Base-by-base conservation (phyloP, 495 filamentous ascomycete genomes). In the Aspergillus indologenus region DNA sequence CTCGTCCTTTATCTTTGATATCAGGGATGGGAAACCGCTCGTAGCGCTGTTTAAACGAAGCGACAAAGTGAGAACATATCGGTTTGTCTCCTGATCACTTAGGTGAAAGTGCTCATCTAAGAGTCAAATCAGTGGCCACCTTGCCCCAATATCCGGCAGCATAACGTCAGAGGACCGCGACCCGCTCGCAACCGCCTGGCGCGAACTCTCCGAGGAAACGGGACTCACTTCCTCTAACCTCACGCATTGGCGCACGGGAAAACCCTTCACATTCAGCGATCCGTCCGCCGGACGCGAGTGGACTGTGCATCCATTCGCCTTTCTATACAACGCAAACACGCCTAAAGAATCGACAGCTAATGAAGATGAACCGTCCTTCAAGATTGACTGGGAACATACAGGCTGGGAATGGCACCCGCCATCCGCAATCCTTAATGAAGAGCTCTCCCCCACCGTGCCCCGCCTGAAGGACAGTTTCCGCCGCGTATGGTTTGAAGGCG, bases 121-220 rank as follows among this genome's bases (percentile, higher is more conserved):
- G n/a, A n/a, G 20, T 1, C 45, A 7, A 15, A n/a, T n/a, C 52
- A 82, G 81, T 23, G 72, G 85, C 59, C 78, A 76, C 58, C 70
- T 82, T 23, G 85, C 81, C 4, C 79, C 84, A 0, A 84, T 87
- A n/a, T 82, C 83, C 3, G 87, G 87, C 40, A 77, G 70, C 47
- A 82, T 90, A 59, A 79, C 84, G 3, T 14, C 65, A 14, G 54
- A 63, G 2, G 87, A 89, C 61, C 56, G 68, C 0, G 72, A 66
- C 9, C 80, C 85, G 0, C 59, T 84, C 19, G 65, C 70, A 1
- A 77, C 85, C 0, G 87, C 87, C 47, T 82, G 81, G 75, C 81
- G 86, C 20, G 85, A 88, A 64, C 69, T 90, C 15, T 54, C 62
- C 4, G 86, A 90, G 70, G 86, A 89, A 63, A 89, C 86, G 0